A percentile compares a stretch with the other conserved stretches of the same genome.
These are phyloP conservation scores for Oryza meyeriana DNA, from an alignment of 176 grass and related monocot species.

Conservation along the genomic window DNA sequence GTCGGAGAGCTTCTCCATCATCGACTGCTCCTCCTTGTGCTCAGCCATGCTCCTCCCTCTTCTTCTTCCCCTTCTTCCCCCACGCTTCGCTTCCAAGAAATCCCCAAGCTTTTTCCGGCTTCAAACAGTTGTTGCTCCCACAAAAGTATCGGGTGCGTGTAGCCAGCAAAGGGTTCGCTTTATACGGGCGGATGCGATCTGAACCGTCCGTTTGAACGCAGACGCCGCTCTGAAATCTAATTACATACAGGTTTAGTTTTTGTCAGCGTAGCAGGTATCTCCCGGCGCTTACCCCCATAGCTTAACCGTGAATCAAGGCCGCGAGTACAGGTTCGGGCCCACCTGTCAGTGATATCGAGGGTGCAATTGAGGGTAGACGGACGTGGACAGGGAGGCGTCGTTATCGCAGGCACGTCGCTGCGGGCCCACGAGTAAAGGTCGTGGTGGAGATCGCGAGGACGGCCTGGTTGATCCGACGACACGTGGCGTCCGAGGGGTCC, in stretches of 20 bases:
- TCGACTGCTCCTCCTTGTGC: slow-evolving; percentile 69
- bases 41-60: slow-evolving; percentile 54
- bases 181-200: slow-evolving; percentile 27
- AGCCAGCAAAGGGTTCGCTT: neutral
- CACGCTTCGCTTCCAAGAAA: neutral
- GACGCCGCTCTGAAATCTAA: neutral
- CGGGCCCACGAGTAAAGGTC: neutral
- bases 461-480: neutral
- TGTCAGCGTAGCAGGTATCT: neutral
- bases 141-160: slow-evolving; percentile 18
- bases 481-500: neutral
- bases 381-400: neutral
- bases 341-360: neutral
- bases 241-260: neutral
- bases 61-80: neutral
- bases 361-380: neutral
- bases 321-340: neutral
- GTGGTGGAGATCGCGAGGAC: slow-evolving; percentile 24
- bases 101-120: neutral
- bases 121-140: neutral
- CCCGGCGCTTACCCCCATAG: neutral
- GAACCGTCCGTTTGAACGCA: slow-evolving; percentile 16
- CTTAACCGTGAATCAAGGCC: neutral
- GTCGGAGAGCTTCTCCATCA: slow-evolving; percentile 68
- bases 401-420: neutral